phyloP scores from a whole-genome alignment of 2,329 filamentous ascomycete genomes.

The Beauveria sp. region DNA sequence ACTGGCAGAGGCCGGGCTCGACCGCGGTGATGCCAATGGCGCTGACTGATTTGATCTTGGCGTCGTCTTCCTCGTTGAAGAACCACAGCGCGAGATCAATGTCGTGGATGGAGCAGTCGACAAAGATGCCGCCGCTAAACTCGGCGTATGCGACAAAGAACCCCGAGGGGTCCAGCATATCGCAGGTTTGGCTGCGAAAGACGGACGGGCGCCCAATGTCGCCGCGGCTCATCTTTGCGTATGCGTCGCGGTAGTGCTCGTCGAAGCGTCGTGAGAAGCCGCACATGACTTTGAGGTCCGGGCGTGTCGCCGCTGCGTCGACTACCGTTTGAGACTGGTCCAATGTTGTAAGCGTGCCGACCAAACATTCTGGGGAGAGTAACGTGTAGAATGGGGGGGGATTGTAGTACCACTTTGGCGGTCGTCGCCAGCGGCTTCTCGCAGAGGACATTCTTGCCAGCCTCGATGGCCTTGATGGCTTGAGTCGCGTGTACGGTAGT shows the following conservation, averaged over 20 bases:
- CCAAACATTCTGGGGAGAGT: not conserved
- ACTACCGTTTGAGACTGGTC: not conserved
- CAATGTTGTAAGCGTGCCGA: not conserved
- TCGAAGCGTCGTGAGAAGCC: slow-evolving; percentile 46
- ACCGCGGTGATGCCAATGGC: not conserved
- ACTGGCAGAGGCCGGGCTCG: not conserved
- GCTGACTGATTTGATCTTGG: slow-evolving; percentile 32
- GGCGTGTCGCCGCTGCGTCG: slow-evolving; percentile 37
- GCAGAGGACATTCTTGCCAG: not conserved
- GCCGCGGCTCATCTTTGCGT: slow-evolving; percentile 41
- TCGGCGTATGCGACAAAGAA: slow-evolving; percentile 62
- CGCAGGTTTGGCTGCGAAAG: slow-evolving; percentile 60
- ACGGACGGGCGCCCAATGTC: slow-evolving; percentile 53
- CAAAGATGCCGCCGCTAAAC: slow-evolving; percentile 61
- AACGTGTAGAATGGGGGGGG: no score
- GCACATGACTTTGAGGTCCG: slow-evolving; percentile 55
- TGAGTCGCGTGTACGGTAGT: not conserved
- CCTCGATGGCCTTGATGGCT: not conserved
- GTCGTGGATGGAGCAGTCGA: slow-evolving; percentile 64
- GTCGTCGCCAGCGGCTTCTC: not conserved
- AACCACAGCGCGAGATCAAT: slow-evolving; percentile 37
- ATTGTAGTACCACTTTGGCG: not conserved
- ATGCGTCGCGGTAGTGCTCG: slow-evolving; percentile 55
- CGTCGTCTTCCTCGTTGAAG: slow-evolving; percentile 27
- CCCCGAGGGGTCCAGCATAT: slow-evolving; percentile 57